Evolutionary conservation across 176 grass and related monocot genomes (phyloP).

Genomic region (Chrysopogon serrulatus): DNA sequence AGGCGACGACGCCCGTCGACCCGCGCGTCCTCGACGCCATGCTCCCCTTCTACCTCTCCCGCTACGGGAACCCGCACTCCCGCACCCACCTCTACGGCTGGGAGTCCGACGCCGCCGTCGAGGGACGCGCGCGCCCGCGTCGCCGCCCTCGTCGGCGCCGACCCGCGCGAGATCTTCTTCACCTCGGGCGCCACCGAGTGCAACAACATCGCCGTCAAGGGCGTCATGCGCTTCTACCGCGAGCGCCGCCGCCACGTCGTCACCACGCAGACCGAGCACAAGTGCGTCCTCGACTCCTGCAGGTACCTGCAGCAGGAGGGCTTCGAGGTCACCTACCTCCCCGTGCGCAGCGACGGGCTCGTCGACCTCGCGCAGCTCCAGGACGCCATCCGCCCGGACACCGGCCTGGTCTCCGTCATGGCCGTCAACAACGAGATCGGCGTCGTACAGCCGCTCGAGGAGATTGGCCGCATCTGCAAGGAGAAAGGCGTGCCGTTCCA

Average conservation of each 20-base stretch:
- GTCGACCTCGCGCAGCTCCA: conserved; percentile 65
- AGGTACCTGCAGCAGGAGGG: conserved; percentile 86
- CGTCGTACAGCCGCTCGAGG: conserved; percentile 78
- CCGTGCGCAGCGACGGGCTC: conserved; percentile 69
- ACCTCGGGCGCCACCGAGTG: conserved; percentile 92
- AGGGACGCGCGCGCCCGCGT: conserved; percentile 63
- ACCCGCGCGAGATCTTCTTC: conserved; percentile 91
- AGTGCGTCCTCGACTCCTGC: conserved; percentile 95
- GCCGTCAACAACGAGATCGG: conserved; percentile 97
- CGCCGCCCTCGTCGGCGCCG: conserved; percentile 46
- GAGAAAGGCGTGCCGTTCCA: conserved; percentile 83
- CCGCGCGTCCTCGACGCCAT: conserved; percentile 90
- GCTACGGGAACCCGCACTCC: conserved; percentile 93
- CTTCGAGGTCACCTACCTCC: conserved; percentile 84
- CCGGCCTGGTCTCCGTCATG: conserved; percentile 82
- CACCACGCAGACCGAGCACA: conserved; percentile 96
- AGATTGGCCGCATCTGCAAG: conserved; percentile 80
- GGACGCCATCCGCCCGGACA: conserved; percentile 77
- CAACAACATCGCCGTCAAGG: conserved; percentile 98
- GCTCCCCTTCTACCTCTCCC: conserved; percentile 89
- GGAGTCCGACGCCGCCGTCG: conserved; percentile 93
- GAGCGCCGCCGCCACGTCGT: conserved; percentile 79
- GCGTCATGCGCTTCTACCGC: conserved; percentile 76
- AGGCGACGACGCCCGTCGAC: conserved; percentile 88
- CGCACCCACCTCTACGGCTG: conserved; percentile 96